These are phyloP conservation scores for Yarrowia divulgata DNA, from an alignment of 805 yeast genomes.

Conservation along the genomic window DNA sequence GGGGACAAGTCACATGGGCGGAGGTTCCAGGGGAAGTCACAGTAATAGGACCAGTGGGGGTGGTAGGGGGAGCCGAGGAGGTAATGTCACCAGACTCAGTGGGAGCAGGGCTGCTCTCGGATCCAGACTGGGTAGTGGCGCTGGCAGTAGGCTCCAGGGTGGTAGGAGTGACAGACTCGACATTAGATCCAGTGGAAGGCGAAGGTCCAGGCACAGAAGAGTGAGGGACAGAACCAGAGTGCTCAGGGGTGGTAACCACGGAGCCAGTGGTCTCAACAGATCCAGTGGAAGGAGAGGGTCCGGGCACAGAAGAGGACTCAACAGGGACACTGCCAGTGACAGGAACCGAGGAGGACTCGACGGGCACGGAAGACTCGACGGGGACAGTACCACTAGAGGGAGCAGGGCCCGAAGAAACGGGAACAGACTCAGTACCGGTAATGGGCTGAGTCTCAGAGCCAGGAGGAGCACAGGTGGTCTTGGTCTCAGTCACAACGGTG, in stretches of 20 bases:
- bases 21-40: slow-evolving; percentile 12
- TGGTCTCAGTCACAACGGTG: slow-evolving; percentile 5
- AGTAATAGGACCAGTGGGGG: slow-evolving; percentile 11
- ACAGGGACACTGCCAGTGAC: too few relatives aligned
- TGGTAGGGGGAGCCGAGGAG: background rate
- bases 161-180: slow-evolving; percentile 2
- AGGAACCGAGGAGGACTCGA: too few relatives aligned
- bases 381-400: background rate
- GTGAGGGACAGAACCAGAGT: background rate
- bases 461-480: slow-evolving; percentile 10
- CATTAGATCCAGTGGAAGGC: background rate
- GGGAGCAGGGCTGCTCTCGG: slow-evolving; percentile 5
- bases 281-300: background rate
- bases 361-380: background rate
- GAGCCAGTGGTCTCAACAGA: background rate
- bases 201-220: background rate
- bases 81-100: background rate
- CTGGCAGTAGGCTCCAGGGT: slow-evolving; percentile 24
- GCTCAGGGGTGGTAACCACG: background rate
- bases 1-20: background rate
- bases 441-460: slow-evolving; percentile 1
- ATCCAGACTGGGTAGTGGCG: slow-evolving; percentile 4
- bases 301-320: too few relatives aligned
- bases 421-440: background rate
- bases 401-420: background rate